phyloP scores from a whole-genome alignment of 352 stramenopile species.

The Peronospora belbahrii region DNA sequence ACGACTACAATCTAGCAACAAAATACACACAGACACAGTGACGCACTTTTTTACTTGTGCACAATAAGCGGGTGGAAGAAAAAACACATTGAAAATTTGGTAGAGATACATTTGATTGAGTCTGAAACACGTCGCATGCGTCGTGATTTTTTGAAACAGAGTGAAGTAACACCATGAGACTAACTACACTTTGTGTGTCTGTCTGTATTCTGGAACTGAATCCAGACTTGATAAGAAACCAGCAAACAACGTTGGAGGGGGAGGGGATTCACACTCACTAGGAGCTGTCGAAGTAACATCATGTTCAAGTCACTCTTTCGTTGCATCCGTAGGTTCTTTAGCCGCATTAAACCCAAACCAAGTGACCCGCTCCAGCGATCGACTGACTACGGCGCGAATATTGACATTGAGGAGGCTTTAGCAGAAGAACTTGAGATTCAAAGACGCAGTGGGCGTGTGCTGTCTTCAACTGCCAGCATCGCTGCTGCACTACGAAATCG shows the following conservation, averaged over 20 bases:
- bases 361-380: conserved; percentile 10
- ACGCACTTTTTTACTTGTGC: conserved; percentile 3
- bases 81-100: conserved; percentile 24
- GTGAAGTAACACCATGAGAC: neutral
- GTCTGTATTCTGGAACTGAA: neutral
- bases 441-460: conserved; percentile 22
- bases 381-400: conserved; percentile 22
- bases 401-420: conserved; percentile 36
- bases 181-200: conserved; percentile 7
- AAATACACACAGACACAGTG: too few species aligned
- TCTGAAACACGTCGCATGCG: conserved; percentile 5
- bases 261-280: neutral
- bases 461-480: conserved; percentile 35
- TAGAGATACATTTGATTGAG: conserved; percentile 15
- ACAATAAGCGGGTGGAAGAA: conserved; percentile 9
- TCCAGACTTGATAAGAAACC: conserved; percentile 9
- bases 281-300: neutral
- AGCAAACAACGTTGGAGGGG: neutral
- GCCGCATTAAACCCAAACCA: conserved; percentile 23
- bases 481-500: conserved; percentile 28
- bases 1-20: conserved; percentile 12
- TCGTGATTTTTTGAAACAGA: neutral
- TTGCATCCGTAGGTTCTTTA: conserved; percentile 28
- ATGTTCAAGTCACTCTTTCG: conserved; percentile 36
- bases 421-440: conserved; percentile 29